phyloP scores from a whole-genome alignment of 495 filamentous ascomycete genomes.

The Emericellopsis terricola region DNA sequence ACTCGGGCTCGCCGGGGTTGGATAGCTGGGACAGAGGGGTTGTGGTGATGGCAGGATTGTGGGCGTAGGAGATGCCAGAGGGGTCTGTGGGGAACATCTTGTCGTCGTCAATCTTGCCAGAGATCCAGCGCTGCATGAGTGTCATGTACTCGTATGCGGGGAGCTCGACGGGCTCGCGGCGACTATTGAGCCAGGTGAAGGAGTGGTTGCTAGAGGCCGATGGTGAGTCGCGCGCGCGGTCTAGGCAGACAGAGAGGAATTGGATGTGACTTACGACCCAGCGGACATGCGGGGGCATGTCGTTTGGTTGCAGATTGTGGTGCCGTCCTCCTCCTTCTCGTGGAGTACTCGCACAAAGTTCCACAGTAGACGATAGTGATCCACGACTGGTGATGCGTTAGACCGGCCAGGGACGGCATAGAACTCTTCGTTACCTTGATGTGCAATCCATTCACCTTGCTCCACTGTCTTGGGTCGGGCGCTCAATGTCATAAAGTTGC shows the following conservation, averaged over 20 bases:
- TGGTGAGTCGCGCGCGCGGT: conserved; percentile 4
- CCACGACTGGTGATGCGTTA: conserved; percentile 44
- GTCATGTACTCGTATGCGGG: conserved; percentile 76
- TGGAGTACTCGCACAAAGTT: conserved; percentile 71
- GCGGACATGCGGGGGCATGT: conserved; percentile 86
- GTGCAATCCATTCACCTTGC: conserved; percentile 82
- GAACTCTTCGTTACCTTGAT: conserved; percentile 47
- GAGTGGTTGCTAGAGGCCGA: conserved; percentile 44
- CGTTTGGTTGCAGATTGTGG: conserved; percentile 60
- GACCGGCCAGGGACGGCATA: conserved; percentile 1
- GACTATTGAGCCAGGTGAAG: conserved; percentile 74
- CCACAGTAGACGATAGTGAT: conserved; percentile 74
- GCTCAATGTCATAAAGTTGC: conserved; percentile 89
- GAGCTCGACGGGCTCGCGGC: conserved; percentile 45
- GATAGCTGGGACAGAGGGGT: conserved; percentile 42
- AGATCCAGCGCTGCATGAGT: conserved; percentile 85
- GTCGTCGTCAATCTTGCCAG: conserved; percentile 73
- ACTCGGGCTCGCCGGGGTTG: conserved; percentile 42
- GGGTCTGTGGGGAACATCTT: conserved; percentile 70
- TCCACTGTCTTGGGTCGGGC: conserved; percentile 79
- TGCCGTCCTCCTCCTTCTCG: conserved; percentile 52
- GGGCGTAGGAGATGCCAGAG: conserved; percentile 35
- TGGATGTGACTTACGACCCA: conserved; percentile 47
- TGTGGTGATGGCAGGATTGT: conserved; percentile 35
- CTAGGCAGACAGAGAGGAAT: conserved; percentile 6